Conservation (phyloP, 352 stramenopile species). For the Globisporangium nodosum region DNA sequence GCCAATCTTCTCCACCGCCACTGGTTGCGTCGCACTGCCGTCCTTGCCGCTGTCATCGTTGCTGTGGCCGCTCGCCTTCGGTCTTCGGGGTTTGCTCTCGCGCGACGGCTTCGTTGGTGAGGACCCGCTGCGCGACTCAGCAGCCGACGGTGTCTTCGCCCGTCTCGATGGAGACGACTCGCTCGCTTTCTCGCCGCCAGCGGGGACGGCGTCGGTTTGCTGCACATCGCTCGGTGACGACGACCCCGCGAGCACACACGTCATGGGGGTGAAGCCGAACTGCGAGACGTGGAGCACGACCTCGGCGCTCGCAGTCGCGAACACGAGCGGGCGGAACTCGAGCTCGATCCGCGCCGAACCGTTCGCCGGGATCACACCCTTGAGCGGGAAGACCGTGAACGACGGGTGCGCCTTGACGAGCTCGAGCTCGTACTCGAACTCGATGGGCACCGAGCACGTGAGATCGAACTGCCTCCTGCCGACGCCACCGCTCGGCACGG, state of each 20-base stretch:
- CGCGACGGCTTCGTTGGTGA: background rate
- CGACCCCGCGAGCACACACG: conserved; percentile 59
- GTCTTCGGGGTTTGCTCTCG: background rate
- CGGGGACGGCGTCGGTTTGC: background rate
- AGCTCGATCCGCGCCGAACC: conserved; percentile 60
- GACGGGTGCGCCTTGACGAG: conserved; percentile 59
- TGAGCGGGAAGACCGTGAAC: conserved; percentile 72
- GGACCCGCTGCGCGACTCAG: background rate
- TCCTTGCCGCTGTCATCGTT: background rate
- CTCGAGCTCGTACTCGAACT: conserved; percentile 83
- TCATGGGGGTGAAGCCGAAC: conserved; percentile 58
- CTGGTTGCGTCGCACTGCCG: background rate
- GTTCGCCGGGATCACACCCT: conserved; percentile 65
- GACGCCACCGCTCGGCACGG: conserved; percentile 41
- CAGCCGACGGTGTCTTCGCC: background rate
- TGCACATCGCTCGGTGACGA: conserved; percentile 28
- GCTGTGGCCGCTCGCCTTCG: background rate
- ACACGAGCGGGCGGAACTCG: conserved; percentile 62
- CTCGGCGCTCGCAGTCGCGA: conserved; percentile 58
- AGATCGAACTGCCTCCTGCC: conserved; percentile 38
- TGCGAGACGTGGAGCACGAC: conserved; percentile 76
- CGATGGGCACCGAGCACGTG: conserved; percentile 76
- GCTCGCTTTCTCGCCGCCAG: background rate
- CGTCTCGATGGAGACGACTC: background rate
- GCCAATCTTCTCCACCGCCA: conserved; percentile 28